A percentile compares a stretch with the other conserved stretches of the same genome.
phyloP scores from a whole-genome alignment of 1,284 basidiomycete species.

The Erythrobasidium hasegawianum region DNA sequence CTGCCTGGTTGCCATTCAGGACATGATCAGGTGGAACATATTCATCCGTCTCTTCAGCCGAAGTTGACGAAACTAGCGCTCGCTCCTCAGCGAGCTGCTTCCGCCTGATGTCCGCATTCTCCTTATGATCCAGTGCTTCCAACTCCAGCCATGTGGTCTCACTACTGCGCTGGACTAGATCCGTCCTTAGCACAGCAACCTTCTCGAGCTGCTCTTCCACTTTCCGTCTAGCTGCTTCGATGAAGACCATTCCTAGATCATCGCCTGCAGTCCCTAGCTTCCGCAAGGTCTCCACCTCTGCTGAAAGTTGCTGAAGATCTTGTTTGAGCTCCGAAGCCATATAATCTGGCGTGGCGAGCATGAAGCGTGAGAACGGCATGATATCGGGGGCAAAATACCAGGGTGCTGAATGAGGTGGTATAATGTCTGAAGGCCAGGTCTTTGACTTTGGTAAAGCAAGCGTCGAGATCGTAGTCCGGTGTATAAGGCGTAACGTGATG shows the following conservation, averaged over 20 bases:
- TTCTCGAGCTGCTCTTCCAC: slow-evolving; percentile 72
- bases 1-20: neutral
- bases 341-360: slow-evolving; percentile 87
- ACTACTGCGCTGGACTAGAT: slow-evolving; percentile 46
- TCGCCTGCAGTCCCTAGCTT: slow-evolving; percentile 64
- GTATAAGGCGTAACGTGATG: slow-evolving; percentile 82
- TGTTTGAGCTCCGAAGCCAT: slow-evolving; percentile 67
- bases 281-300: slow-evolving; percentile 57
- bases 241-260: slow-evolving; percentile 70
- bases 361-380: slow-evolving; percentile 82
- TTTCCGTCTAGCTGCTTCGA: slow-evolving; percentile 71
- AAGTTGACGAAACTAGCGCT: slow-evolving; percentile 4
- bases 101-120: slow-evolving; percentile 16
- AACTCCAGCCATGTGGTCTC: slow-evolving; percentile 62
- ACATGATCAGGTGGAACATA: slow-evolving; percentile 7
- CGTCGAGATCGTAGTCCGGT: slow-evolving; percentile 89
- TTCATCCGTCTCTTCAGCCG: slow-evolving; percentile 30
- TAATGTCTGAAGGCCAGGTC: slow-evolving; percentile 87
- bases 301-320: slow-evolving; percentile 53
- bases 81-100: slow-evolving; percentile 9
- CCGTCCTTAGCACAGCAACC: slow-evolving; percentile 67
- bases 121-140: slow-evolving; percentile 51
- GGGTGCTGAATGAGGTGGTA: slow-evolving; percentile 86
- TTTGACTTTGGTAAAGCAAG: slow-evolving; percentile 86
- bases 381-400: slow-evolving; percentile 96